Conservation (phyloP, 2,329 filamentous ascomycete species). For the Aspergillus pseudotamarii region DNA sequence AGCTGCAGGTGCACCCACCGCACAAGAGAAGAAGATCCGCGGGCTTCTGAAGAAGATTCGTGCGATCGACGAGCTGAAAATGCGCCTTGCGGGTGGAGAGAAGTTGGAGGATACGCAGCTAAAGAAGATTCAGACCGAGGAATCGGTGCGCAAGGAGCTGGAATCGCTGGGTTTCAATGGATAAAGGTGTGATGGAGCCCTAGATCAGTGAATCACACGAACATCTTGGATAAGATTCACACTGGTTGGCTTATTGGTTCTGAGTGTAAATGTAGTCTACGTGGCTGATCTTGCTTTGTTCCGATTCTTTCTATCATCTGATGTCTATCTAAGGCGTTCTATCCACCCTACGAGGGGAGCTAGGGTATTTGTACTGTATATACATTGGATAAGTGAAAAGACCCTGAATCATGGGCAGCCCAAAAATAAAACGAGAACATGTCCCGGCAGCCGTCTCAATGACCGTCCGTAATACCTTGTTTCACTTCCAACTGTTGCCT, state of each 20-base stretch:
- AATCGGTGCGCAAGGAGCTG: constrained; percentile 80
- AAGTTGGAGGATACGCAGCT: constrained; percentile 98
- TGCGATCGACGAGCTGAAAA: constrained; percentile 96
- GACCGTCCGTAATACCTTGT: constrained; percentile 10
- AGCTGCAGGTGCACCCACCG: constrained; percentile 51
- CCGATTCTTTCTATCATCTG: constrained; percentile 5
- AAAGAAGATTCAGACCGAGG: constrained; percentile 95
- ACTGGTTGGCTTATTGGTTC: neutral
- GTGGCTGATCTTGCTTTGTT: neutral
- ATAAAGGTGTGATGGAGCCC: constrained; percentile 13
- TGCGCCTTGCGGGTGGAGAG: constrained; percentile 90
- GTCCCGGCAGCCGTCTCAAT: neutral
- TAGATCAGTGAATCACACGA: neutral
- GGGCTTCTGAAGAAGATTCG: constrained; percentile 95
- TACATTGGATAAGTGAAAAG: constrained; percentile 7
- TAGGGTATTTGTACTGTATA: constrained; percentile 8
- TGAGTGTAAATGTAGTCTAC: constrained; percentile 9
- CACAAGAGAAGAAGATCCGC: constrained; percentile 92
- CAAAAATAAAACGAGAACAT: neutral
- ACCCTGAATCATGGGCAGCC: neutral
- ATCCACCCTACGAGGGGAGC: neutral
- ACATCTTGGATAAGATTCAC: neutral
- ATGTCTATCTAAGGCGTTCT: constrained; percentile 3
- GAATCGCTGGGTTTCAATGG: constrained; percentile 59
- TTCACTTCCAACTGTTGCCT: constrained; percentile 51